A percentile compares a stretch with the other conserved stretches of the same genome.
These are phyloP conservation scores for Penicillium manginii DNA, from an alignment of 495 filamentous ascomycete genomes.

Conservation along the genomic window DNA sequence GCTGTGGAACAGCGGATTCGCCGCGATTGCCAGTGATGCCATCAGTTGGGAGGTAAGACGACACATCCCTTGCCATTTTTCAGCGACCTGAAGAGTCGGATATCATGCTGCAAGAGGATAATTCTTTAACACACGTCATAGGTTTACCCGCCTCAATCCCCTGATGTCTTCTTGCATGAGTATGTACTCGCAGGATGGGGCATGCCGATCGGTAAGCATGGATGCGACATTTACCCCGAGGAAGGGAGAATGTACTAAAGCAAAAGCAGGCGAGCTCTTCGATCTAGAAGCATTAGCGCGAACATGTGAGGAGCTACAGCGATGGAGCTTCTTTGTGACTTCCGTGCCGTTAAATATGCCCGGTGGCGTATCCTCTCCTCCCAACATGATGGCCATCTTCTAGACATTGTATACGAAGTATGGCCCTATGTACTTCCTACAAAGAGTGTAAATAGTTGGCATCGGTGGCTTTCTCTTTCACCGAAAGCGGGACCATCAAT, in stretches of 20 bases:
- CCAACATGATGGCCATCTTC: constrained; percentile 53
- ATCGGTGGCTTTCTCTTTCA: neutral
- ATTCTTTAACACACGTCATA: constrained; percentile 20
- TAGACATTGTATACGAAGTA: constrained; percentile 19
- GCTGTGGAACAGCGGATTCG: constrained; percentile 53
- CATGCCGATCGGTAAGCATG: constrained; percentile 53
- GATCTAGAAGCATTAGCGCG: constrained; percentile 53
- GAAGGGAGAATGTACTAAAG: neutral
- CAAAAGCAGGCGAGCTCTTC: constrained; percentile 51
- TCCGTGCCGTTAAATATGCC: constrained; percentile 57
- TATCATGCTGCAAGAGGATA: neutral
- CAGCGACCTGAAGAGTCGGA: neutral
- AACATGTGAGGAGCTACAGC: constrained; percentile 44
- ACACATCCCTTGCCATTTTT: neutral
- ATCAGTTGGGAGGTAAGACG: constrained; percentile 47
- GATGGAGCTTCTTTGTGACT: constrained; percentile 59
- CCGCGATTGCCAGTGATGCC: constrained; percentile 55
- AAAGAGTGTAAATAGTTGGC: neutral
- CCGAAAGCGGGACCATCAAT: constrained; percentile 10
- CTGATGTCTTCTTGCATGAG: constrained; percentile 51
- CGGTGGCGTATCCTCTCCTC: constrained; percentile 54
- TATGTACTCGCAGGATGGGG: constrained; percentile 60
- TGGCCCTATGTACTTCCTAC: too few species aligned
- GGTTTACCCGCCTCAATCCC: constrained; percentile 37
- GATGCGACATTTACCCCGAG: neutral